Evolutionary conservation across 345 rosid genomes (phyloP).

Genomic region (Linum trigynum): DNA sequence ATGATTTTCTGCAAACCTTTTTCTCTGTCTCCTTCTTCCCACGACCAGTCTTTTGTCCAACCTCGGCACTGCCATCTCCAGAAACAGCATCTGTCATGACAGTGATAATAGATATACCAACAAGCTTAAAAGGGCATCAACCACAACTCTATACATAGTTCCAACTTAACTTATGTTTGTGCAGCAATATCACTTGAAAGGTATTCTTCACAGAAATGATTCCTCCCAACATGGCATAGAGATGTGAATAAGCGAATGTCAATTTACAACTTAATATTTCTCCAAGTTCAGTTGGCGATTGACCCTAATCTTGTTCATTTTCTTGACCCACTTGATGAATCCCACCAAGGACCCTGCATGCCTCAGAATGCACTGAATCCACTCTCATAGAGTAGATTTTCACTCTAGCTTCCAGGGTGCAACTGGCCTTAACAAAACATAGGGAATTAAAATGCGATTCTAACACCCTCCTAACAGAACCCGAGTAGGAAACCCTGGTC

Average conservation of each 20-base stretch:
- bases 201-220: no score
- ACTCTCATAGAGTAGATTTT: slow-evolving; percentile 86
- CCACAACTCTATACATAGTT: no score
- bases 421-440: slow-evolving; percentile 56
- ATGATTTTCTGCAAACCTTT: slow-evolving; percentile 40
- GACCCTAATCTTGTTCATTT: slow-evolving; percentile 49
- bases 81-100: slow-evolving; percentile 28
- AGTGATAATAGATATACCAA: slow-evolving; percentile 15
- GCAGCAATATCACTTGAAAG: no score
- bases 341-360: slow-evolving; percentile 93
- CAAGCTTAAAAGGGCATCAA: slow-evolving; percentile 2
- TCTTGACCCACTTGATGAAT: slow-evolving; percentile 75
- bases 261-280: not conserved
- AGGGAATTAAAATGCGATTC: not conserved
- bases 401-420: slow-evolving; percentile 95
- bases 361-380: slow-evolving; percentile 89
- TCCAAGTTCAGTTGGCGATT: not conserved
- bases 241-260: not conserved
- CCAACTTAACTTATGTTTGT: no score
- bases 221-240: no score
- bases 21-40: slow-evolving; percentile 54
- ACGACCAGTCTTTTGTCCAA: slow-evolving; percentile 37
- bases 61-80: slow-evolving; percentile 36
- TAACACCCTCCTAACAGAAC: not conserved
- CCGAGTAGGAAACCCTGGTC: not conserved